Evolutionary conservation across 495 filamentous ascomycete genomes (phyloP).

Genomic region (Neurospora sp.): DNA sequence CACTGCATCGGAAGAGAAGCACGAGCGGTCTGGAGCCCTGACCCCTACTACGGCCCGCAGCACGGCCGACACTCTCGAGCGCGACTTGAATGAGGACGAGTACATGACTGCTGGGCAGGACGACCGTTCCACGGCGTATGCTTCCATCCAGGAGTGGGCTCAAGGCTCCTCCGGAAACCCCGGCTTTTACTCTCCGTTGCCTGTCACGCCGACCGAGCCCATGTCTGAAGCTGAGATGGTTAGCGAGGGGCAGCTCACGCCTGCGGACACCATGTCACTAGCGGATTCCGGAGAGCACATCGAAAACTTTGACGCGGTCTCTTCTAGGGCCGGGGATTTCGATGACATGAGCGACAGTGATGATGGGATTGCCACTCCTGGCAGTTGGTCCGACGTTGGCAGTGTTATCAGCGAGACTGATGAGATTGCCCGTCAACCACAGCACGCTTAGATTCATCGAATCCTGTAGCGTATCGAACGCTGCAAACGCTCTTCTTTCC

Average conservation of each 20-base stretch:
- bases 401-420: conserved; percentile 54
- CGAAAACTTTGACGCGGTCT: conserved; percentile 22
- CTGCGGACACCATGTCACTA: conserved; percentile 39
- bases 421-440: conserved; percentile 18
- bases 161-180: conserved; percentile 24
- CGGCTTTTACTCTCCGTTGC: conserved; percentile 44
- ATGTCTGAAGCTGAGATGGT: conserved; percentile 33
- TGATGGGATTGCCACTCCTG: conserved; percentile 51
- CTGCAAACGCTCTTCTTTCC: too few species aligned
- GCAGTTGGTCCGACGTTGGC: conserved; percentile 70
- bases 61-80: conserved; percentile 15
- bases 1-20: conserved; percentile 3
- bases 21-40: background rate
- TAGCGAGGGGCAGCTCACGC: conserved; percentile 39
- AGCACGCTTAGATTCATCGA: background rate
- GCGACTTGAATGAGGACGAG: conserved; percentile 30
- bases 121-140: conserved; percentile 26
- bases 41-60: conserved; percentile 5
- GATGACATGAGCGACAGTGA: conserved; percentile 61
- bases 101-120: conserved; percentile 38
- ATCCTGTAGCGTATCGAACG: background rate
- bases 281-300: conserved; percentile 33
- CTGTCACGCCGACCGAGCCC: conserved; percentile 25
- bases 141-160: conserved; percentile 48
- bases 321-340: conserved; percentile 22